Evolutionary conservation across 768 basidiomycete genomes (phyloP).

Genomic region (Mycena rebaudengoi): DNA sequence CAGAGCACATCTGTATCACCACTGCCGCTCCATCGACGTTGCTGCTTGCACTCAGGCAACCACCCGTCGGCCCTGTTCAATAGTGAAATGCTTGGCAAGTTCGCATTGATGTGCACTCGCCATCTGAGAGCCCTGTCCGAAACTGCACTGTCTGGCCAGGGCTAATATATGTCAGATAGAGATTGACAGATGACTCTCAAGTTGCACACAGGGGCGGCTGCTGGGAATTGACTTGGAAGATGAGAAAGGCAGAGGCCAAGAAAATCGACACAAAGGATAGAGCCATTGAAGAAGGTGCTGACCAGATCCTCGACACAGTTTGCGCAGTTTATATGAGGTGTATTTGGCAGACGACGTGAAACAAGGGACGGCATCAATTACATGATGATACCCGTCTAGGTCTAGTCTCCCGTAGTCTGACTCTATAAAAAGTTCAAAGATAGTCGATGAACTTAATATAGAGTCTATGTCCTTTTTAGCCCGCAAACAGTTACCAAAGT

Average conservation of each 20-base stretch:
- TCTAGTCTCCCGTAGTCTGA: no score
- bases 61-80: slow-evolving; percentile 13
- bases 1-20: slow-evolving; percentile 19
- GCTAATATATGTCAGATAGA: slow-evolving; percentile 7
- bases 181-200: not conserved
- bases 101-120: slow-evolving; percentile 1
- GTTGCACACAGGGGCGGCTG: slow-evolving; percentile 11
- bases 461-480: no score
- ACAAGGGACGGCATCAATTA: slow-evolving; percentile 9
- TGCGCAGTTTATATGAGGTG: slow-evolving; percentile 1
- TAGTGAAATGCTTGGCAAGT: slow-evolving; percentile 2
- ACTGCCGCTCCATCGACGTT: slow-evolving; percentile 18
- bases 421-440: no score
- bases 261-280: not conserved
- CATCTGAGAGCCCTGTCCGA: slow-evolving; percentile 16
- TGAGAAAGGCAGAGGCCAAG: slow-evolving; percentile 7
- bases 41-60: slow-evolving; percentile 16
- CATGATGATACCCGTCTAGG: not conserved
- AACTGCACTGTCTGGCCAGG: slow-evolving; percentile 19
- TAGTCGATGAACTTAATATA: no score
- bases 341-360: slow-evolving; percentile 1
- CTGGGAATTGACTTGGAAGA: slow-evolving; percentile 10
- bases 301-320: slow-evolving; percentile 3
- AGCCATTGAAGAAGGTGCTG: slow-evolving; percentile 2
- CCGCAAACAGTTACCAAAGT: no score